phyloP scores from a whole-genome alignment of 805 yeast species.

The Metschnikowia shivogae region DNA sequence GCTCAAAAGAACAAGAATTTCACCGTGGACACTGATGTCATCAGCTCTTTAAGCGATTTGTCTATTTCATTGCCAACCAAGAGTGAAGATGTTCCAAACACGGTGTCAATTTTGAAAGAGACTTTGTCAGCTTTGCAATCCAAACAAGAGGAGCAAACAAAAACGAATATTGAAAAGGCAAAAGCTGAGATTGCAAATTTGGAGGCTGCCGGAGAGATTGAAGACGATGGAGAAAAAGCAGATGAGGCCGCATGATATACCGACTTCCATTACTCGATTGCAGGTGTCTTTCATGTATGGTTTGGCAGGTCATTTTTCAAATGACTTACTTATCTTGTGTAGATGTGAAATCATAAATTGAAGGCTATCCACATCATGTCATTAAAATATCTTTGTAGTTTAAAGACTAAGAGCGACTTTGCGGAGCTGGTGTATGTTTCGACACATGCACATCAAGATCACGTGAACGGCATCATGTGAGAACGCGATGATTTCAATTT shows the following conservation, averaged over 20 bases:
- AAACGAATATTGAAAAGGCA: constrained; percentile 69
- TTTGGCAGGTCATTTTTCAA: not conserved
- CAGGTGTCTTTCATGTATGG: not conserved
- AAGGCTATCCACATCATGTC: not conserved
- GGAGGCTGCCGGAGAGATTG: constrained; percentile 41
- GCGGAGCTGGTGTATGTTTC: too few relatives aligned
- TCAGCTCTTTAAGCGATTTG: constrained; percentile 71
- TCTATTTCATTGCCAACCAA: constrained; percentile 75
- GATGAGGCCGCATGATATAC: not conserved
- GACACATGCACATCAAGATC: not conserved
- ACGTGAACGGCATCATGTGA: not conserved
- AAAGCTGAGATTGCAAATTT: constrained; percentile 71
- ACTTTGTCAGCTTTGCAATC: constrained; percentile 65
- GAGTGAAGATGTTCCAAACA: constrained; percentile 62
- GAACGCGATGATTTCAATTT: not conserved
- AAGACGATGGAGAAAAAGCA: constrained; percentile 32
- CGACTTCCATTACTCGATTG: not conserved
- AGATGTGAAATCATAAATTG: not conserved
- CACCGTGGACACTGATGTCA: constrained; percentile 74
- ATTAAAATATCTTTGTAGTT: not conserved
- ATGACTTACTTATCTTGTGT: not conserved
- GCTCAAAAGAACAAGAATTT: constrained; percentile 49
- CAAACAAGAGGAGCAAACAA: constrained; percentile 78
- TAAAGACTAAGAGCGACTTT: too few relatives aligned
- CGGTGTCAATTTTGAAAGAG: constrained; percentile 63